Base-by-base conservation (phyloP, 1,284 basidiomycete species). In the Ceratobasidium sp. region DNA sequence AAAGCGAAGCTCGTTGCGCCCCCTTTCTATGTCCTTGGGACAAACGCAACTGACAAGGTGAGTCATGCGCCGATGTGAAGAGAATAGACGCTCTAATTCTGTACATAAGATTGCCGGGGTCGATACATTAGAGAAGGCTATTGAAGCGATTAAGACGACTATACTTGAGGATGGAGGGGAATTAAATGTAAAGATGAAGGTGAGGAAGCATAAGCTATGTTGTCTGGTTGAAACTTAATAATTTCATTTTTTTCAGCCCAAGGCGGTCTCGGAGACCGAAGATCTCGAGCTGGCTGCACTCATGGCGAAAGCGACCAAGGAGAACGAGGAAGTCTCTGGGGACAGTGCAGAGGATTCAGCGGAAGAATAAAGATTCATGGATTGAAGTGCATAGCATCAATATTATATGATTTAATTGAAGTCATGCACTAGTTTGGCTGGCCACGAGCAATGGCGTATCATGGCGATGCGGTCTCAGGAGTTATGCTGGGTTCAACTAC, bases 1-100 rank as follows among this genome's bases (percentile, higher is more conserved):
- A 98, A 98, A 87, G 97, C 98, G 78, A 96, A 97, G 85, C 89
- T 99, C 39, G 97, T 99, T 61, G 97, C 97, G 0, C 98, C 98
- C 23, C 97, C 97, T 40, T 86, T 99, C 69, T 99, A 99, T 83
- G 97, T 99, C 61, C 89, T 99, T 80, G 95, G 95, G 82, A 97
- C 96, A 60, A 98, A 98, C 82, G 95, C 96, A 23, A 99, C 97
- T 6, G 97, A 99, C 87, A 99, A 99, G 91, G 93, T 92, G 39
- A 60, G 85, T 82, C 61, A n/a, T 69, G 39, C 23, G 60, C 53
- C 3, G 55, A 18, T 61, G 67, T 49, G 26, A n/a, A 44, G 3
- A 1, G 15, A n/a, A 58, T 44, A 9, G 28, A 18, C 40, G 77
- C 49, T 42, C 42, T 49, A n/a, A 51, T 63, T 66, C n/a, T 44